phyloP scores from a whole-genome alignment of 2,329 filamentous ascomycete species.

The Lachnellula suecica region DNA sequence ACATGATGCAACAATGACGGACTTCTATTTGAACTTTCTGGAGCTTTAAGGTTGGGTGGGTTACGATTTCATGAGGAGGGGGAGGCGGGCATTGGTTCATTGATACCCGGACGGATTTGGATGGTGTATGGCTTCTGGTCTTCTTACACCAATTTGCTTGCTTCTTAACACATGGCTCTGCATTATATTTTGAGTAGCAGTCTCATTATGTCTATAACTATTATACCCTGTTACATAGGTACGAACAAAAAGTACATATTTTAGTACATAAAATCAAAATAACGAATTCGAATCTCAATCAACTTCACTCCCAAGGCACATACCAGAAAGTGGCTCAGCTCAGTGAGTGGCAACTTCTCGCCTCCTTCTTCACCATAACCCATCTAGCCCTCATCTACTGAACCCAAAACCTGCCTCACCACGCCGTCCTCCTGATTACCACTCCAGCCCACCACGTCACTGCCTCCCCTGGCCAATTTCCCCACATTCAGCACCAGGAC shows the following conservation, averaged over 20 bases:
- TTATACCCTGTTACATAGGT: slow-evolving; percentile 8
- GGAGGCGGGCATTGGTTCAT: neutral
- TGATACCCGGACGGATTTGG: slow-evolving; percentile 1
- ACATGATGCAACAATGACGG: slow-evolving; percentile 27
- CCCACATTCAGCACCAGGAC: neutral
- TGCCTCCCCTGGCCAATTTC: neutral
- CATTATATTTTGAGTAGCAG: neutral
- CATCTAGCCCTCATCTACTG: neutral
- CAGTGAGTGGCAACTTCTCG: neutral
- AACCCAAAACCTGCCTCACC: neutral
- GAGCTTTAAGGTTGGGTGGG: neutral
- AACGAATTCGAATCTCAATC: neutral
- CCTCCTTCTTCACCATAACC: too few relatives aligned
- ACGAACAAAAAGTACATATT: too few relatives aligned
- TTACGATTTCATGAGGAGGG: neutral
- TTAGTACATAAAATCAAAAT: slow-evolving; percentile 1
- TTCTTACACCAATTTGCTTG: neutral
- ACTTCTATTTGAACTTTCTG: slow-evolving; percentile 1
- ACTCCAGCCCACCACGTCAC: neutral
- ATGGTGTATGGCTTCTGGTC: neutral
- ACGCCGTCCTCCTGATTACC: neutral
- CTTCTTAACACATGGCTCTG: neutral
- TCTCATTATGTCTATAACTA: slow-evolving; percentile 6
- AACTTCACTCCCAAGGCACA: neutral
- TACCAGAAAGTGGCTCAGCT: neutral